Percentiles rank a stretch among this genome's conserved stretches.
phyloP scores from a whole-genome alignment of 306 rosid genomes.

The Sophora flavescens region DNA sequence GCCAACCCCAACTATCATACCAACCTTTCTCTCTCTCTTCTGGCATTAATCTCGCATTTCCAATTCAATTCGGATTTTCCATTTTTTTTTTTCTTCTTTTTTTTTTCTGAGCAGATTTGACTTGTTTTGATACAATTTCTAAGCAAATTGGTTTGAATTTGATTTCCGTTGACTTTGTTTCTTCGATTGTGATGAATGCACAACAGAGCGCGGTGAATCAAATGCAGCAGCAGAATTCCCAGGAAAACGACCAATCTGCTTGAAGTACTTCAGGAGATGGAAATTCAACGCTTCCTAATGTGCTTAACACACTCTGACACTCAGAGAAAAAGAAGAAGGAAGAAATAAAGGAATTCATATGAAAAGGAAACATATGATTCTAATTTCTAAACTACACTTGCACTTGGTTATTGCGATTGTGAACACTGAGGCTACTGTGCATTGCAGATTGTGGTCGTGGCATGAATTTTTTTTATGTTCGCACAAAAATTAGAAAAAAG shows the following conservation, averaged over 20 bases:
- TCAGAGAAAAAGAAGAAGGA: no score
- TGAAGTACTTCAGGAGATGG: constrained; percentile 44
- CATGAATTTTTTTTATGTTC: no score
- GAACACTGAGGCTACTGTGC: no score
- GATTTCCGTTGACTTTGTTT: neutral
- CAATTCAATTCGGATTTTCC: neutral
- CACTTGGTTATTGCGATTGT: no score
- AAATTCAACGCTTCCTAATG: constrained; percentile 42
- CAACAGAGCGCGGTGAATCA: constrained; percentile 58
- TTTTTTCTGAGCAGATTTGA: constrained; percentile 11
- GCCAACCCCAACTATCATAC: constrained; percentile 50
- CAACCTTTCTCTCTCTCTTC: constrained; percentile 70
- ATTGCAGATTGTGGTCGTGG: no score
- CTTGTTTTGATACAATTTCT: neutral
- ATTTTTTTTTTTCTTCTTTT: neutral
- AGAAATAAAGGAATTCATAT: no score
- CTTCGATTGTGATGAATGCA: constrained; percentile 29
- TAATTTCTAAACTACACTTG: no score
- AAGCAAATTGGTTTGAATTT: neutral
- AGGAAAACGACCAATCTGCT: constrained; percentile 43
- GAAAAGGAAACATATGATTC: no score
- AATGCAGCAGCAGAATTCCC: constrained; percentile 54
- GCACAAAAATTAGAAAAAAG: no score
- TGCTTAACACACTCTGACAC: no score
- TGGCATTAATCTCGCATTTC: constrained; percentile 42